Conservation (phyloP, 768 basidiomycete genomes). For the Roridomyces roridus region DNA sequence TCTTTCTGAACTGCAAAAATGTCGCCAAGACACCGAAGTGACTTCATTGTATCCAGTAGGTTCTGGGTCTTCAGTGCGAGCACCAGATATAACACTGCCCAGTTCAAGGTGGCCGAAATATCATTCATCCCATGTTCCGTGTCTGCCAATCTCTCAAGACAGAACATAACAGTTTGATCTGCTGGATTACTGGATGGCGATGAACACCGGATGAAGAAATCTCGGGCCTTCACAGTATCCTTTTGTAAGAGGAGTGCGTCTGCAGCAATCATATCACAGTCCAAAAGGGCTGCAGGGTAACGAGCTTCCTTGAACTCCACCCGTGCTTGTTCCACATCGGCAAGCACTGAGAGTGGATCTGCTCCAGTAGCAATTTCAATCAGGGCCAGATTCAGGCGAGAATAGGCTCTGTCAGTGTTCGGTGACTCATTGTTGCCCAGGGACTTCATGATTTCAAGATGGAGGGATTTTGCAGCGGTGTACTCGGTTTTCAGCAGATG, state of each 20-base stretch:
- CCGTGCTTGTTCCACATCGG: no score
- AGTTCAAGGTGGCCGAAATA: background rate
- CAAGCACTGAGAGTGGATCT: background rate
- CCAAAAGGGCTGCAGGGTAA: no score
- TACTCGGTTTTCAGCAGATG: constrained; percentile 12
- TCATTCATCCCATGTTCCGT: background rate
- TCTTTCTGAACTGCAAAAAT: background rate
- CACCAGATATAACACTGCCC: background rate
- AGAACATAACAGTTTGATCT: no score
- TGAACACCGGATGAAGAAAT: no score
- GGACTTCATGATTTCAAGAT: background rate
- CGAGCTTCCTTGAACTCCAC: no score
- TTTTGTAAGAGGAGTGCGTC: no score
- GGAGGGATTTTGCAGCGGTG: background rate
- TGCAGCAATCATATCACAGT: no score
- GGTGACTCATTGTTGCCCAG: background rate
- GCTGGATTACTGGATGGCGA: no score
- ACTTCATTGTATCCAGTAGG: background rate
- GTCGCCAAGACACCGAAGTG: background rate
- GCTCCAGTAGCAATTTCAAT: background rate
- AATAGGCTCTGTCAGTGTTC: background rate
- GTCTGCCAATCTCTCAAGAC: background rate
- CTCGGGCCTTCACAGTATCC: no score
- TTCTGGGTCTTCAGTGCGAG: background rate
- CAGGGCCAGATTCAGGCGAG: constrained; percentile 2